Evolutionary conservation across 805 yeast genomes (phyloP).

Genomic region (Ogataea paradorogensis): DNA sequence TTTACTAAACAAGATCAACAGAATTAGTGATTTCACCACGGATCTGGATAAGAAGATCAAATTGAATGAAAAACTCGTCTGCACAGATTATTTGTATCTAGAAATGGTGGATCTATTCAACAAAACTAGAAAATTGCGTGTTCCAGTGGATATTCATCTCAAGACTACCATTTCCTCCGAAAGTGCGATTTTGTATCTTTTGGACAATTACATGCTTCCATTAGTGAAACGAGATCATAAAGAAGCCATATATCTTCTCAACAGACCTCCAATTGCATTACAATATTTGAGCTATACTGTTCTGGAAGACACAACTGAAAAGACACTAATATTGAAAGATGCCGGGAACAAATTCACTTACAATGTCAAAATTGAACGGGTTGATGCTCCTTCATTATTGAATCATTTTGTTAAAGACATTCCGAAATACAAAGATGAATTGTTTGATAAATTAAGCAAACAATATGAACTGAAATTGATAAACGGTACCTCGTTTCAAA

Average conservation of each 20-base stretch:
- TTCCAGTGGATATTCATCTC: conserved; percentile 24
- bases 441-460: conserved; percentile 22
- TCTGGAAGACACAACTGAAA: conserved; percentile 16
- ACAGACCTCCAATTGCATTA: conserved; percentile 28
- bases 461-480: conserved; percentile 22
- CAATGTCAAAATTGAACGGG: conserved; percentile 19
- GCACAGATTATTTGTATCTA: conserved; percentile 28
- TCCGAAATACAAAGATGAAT: conserved; percentile 14
- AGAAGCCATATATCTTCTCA: conserved; percentile 19
- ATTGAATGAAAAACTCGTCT: conserved; percentile 30
- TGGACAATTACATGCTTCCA: conserved; percentile 33
- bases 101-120: conserved; percentile 34
- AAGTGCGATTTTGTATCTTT: conserved; percentile 40
- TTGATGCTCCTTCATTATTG: conserved; percentile 23
- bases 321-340: conserved; percentile 24
- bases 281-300: conserved; percentile 25
- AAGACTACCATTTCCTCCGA: conserved; percentile 37
- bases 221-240: conserved; percentile 22
- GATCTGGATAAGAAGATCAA: conserved; percentile 32
- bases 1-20: conserved; percentile 23
- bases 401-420: conserved; percentile 26
- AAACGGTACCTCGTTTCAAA: conserved; percentile 23
- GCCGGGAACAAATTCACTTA: conserved; percentile 22
- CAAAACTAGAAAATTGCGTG: conserved; percentile 24
- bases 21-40: conserved; percentile 29